phyloP scores from a whole-genome alignment of 2,329 filamentous ascomycete genomes.

The Sporothrix phasma region DNA sequence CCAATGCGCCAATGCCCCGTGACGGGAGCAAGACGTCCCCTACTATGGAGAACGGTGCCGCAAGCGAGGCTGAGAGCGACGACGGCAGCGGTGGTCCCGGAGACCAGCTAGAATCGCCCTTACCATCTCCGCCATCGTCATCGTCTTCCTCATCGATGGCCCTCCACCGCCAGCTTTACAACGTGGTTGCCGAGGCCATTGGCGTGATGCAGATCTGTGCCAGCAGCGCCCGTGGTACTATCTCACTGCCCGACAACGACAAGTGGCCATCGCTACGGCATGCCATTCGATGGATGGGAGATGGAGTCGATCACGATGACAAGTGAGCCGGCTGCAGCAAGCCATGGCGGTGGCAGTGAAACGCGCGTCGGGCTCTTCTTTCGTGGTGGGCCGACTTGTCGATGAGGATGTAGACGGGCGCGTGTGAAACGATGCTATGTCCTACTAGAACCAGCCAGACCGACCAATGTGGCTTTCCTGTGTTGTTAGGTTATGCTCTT shows the following conservation, averaged over 20 bases:
- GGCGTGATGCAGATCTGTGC: slow-evolving; percentile 14
- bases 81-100: background rate
- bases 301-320: slow-evolving; percentile 6
- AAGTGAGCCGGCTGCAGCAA: background rate
- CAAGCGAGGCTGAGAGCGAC: background rate
- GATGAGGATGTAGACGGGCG: background rate
- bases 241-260: slow-evolving; percentile 10
- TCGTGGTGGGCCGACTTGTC: no score
- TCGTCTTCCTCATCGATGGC: background rate
- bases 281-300: slow-evolving; percentile 8
- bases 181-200: slow-evolving; percentile 5
- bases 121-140: background rate
- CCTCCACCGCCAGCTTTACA: background rate
- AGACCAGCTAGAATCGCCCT: background rate
- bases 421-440: background rate
- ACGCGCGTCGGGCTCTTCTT: background rate
- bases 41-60: background rate
- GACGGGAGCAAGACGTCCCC: background rate
- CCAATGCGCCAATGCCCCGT: background rate
- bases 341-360: background rate
- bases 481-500: background rate
- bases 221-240: slow-evolving; percentile 15
- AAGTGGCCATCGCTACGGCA: slow-evolving; percentile 9
- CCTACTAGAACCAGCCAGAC: background rate
- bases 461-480: background rate